phyloP scores from a whole-genome alignment of 768 basidiomycete species.

The Gautieria morchelliformis region DNA sequence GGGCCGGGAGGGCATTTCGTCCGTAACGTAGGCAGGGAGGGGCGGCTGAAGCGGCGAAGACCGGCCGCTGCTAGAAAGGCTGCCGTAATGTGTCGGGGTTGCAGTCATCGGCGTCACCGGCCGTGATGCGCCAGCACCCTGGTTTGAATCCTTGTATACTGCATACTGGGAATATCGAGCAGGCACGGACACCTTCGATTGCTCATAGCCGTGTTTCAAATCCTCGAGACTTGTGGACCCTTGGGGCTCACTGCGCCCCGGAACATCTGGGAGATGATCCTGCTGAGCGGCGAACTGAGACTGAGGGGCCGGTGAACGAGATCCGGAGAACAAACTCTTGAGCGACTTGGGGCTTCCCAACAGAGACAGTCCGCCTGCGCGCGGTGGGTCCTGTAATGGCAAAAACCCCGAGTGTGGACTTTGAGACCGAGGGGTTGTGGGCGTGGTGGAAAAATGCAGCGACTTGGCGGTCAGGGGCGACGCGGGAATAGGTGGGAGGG shows the following conservation, averaged over 20 bases:
- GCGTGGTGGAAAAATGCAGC: slow-evolving; percentile 2
- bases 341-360: background rate
- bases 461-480: slow-evolving; percentile 3
- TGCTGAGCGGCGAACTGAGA: background rate
- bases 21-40: background rate
- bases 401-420: background rate
- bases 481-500: slow-evolving; percentile 5
- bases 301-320: background rate
- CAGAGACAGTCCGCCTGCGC: background rate
- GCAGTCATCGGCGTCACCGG: background rate
- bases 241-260: background rate
- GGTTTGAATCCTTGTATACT: background rate
- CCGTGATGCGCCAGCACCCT: background rate
- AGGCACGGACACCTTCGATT: background rate
- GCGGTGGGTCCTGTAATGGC: background rate
- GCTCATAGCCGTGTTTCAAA: background rate
- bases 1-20: background rate
- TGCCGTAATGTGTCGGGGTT: background rate
- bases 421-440: background rate
- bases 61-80: background rate
- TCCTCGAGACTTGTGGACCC: background rate
- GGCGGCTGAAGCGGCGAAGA: background rate
- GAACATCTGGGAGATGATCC: background rate
- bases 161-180: background rate
- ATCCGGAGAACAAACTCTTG: background rate